phyloP scores from a whole-genome alignment of 2,329 filamentous ascomycete species.

The Bisporella sp. region DNA sequence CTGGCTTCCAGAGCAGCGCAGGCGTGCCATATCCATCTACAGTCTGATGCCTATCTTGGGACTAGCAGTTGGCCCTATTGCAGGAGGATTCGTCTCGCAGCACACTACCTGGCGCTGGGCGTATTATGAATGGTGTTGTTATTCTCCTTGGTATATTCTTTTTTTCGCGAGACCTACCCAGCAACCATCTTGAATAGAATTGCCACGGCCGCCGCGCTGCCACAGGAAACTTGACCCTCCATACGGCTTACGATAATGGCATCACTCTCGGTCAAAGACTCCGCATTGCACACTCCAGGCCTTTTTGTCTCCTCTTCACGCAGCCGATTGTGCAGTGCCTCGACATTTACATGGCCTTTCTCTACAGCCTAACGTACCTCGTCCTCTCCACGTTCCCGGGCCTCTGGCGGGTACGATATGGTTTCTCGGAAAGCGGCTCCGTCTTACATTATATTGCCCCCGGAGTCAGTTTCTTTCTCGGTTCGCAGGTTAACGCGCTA shows the following conservation, averaged over 20 bases:
- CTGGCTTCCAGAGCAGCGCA: constrained; percentile 28
- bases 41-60: constrained; percentile 34
- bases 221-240: neutral
- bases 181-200: constrained; percentile 38
- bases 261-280: neutral
- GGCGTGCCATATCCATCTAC: constrained; percentile 28
- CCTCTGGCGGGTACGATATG: neutral
- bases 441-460: neutral
- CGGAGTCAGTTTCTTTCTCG: constrained; percentile 19
- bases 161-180: constrained; percentile 44
- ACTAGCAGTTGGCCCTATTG: constrained; percentile 31
- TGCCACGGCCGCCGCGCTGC: constrained; percentile 17
- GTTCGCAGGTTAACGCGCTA: constrained; percentile 34
- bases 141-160: constrained; percentile 39
- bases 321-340: neutral
- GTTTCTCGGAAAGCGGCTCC: neutral
- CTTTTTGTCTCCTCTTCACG: too few species aligned
- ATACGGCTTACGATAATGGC: neutral
- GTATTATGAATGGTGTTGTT: constrained; percentile 30
- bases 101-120: constrained; percentile 44
- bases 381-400: neutral
- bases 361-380: neutral
- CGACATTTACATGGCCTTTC: neutral
- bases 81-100: constrained; percentile 40
- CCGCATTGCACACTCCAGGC: too few species aligned